Evolutionary conservation across 208 protist species (phyloP), one percentile per base, ranked within the genome.

Genomic region (Endotrypanum monterogeii): DNA sequence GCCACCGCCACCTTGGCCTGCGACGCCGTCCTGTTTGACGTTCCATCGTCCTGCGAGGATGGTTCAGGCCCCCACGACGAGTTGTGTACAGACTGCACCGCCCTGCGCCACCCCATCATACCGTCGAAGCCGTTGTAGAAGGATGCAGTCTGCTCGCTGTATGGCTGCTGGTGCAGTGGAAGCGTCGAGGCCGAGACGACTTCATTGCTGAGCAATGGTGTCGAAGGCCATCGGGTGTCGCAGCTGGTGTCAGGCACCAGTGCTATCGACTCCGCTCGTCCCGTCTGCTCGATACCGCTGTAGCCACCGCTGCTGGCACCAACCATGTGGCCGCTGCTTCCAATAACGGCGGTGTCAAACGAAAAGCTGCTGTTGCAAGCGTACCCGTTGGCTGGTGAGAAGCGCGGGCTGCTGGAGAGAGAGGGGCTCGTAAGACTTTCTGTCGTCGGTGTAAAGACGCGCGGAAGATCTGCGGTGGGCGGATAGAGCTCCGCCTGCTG

Each of bases 401-500:
- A 56, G 16, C 74, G 9, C 25, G 66, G 74, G 3, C 35, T 73
- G 55, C 61, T 69, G 14, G 60, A 20, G 28, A 67, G 44, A 8
- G 74, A 73, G 44, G 37, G 14, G 32, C 55, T 73, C 44, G 48
- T 58, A 3, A 25, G 48, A 28, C 28, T 75, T 25, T 80, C 71
- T 44, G 55, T 44, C 25, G 62, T 55, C 11, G 76, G 65, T 4
- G 76, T 65, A 52, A 80, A 77, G n/a, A 78, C 23, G 48, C 55
- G 66, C n/a, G 79, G 62, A n/a, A 66, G 56, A 20, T 73, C 74
- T 11, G 82, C 67, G 25, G 67, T 71, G 11, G 74, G 77, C 12
- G 80, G 78, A 75, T 91, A 89, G 51, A 94, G 82, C 82, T 94
- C 84, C 25, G 83, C 89, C 46, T 79, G 85, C 60, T 90, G 56